These are phyloP conservation scores for Colletotrichum incanum DNA, from an alignment of 2,329 filamentous ascomycete genomes.

Conservation along the genomic window DNA sequence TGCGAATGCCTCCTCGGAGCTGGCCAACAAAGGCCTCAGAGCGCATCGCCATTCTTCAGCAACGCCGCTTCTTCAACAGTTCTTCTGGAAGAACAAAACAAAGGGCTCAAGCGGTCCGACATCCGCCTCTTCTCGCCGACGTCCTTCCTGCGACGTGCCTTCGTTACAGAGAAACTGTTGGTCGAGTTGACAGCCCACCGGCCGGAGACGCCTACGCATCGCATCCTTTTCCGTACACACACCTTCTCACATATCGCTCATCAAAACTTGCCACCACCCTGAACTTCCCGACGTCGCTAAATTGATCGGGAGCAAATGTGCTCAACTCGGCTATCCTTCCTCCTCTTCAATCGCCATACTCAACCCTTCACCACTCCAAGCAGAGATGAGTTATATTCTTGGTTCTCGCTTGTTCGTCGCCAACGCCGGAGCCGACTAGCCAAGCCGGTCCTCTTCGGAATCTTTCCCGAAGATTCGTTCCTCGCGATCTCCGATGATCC, in stretches of 20 bases:
- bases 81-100: not conserved
- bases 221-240: conserved; percentile 6
- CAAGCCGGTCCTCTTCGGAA: conserved; percentile 33
- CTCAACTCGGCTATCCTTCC: not conserved
- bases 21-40: not conserved
- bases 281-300: conserved; percentile 37
- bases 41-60: conserved; percentile 16
- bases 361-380: not conserved
- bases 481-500: conserved; percentile 21
- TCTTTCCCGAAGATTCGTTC: conserved; percentile 29
- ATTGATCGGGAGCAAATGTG: conserved; percentile 25
- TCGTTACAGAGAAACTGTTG: conserved; percentile 9
- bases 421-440: conserved; percentile 3
- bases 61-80: conserved; percentile 9
- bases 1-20: conserved; percentile 3
- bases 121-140: conserved; percentile 25
- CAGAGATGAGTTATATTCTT: not conserved
- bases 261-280: conserved; percentile 36
- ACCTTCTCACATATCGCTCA: conserved; percentile 10
- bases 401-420: not conserved
- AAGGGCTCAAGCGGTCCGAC: conserved; percentile 17
- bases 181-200: conserved; percentile 23
- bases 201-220: conserved; percentile 21
- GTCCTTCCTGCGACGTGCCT: conserved; percentile 13
- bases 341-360: not conserved